A percentile compares a stretch with the other conserved stretches of the same genome.
Conservation (phyloP, 306 rosid species). For the Castanea crenata region DNA sequence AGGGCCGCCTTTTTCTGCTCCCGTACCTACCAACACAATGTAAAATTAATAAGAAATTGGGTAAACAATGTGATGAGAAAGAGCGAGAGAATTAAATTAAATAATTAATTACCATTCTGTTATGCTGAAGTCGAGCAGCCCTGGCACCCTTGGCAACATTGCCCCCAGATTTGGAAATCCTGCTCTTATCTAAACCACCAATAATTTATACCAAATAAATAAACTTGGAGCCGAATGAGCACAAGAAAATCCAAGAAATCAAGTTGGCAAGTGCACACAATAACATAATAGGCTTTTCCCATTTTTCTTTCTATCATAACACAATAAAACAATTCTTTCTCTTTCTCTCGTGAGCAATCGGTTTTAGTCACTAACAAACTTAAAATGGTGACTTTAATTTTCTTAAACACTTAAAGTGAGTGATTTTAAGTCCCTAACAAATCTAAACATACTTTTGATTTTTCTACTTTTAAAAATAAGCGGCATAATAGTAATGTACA, state of each 20-base stretch:
- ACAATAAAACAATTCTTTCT: too few species aligned
- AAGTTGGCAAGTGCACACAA: background rate
- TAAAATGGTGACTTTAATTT: too few species aligned
- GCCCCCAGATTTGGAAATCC: slow-evolving; percentile 44
- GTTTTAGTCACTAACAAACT: too few species aligned
- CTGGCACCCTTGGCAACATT: slow-evolving; percentile 70
- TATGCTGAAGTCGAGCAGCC: slow-evolving; percentile 75
- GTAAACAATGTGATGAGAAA: background rate
- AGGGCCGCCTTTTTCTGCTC: slow-evolving; percentile 74
- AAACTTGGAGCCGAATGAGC: background rate
- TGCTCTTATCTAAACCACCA: slow-evolving; percentile 47
- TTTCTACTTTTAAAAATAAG: too few species aligned
- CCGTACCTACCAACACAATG: slow-evolving; percentile 47
- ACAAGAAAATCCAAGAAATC: background rate
- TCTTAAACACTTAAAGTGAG: background rate
- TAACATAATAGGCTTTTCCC: background rate
- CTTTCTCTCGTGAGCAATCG: too few species aligned
- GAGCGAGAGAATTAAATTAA: background rate
- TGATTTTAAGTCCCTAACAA: too few species aligned
- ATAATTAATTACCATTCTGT: slow-evolving; percentile 58
- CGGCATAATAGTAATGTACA: too few species aligned
- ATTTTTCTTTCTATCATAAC: background rate
- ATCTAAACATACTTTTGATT: too few species aligned
- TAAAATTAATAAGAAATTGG: background rate
- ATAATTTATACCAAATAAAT: slow-evolving; percentile 1